A percentile compares a stretch with the other conserved stretches of the same genome.
phyloP scores from a whole-genome alignment of 2,329 filamentous ascomycete genomes.

The Aaosphaeria arxii region DNA sequence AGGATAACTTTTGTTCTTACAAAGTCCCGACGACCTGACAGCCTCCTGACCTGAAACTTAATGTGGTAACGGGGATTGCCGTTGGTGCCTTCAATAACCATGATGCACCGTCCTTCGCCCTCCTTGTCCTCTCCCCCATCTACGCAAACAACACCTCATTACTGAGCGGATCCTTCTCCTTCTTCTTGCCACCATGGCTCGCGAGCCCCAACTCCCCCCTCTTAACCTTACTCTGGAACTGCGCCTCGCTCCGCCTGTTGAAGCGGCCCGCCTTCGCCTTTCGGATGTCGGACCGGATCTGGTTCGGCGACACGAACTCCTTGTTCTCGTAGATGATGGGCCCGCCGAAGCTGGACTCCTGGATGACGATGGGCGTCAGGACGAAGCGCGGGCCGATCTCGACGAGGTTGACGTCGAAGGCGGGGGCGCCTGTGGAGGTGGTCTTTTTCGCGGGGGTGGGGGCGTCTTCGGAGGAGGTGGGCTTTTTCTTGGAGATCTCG shows the following conservation, averaged over 20 bases:
- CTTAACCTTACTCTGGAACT: constrained; percentile 69
- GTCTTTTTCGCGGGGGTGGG: constrained; percentile 45
- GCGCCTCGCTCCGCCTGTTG: constrained; percentile 71
- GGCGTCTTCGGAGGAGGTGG: constrained; percentile 32
- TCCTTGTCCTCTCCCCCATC: background rate
- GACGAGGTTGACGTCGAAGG: constrained; percentile 77
- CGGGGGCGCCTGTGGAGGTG: constrained; percentile 32
- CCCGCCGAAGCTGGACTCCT: constrained; percentile 91
- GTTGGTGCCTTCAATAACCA: too few species aligned
- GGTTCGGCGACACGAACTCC: constrained; percentile 95
- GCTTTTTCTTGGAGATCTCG: constrained; percentile 54
- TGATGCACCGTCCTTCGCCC: too few species aligned
- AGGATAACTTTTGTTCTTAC: too few species aligned
- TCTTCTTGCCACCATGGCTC: constrained; percentile 61
- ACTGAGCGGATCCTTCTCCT: constrained; percentile 69
- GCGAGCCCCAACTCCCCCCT: constrained; percentile 74
- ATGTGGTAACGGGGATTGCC: too few species aligned
- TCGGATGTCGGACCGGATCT: constrained; percentile 79
- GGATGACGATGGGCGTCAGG: constrained; percentile 88
- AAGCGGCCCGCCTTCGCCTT: constrained; percentile 74
- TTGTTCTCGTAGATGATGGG: constrained; percentile 98
- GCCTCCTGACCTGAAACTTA: too few species aligned
- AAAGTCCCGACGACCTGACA: too few species aligned
- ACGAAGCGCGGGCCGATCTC: constrained; percentile 95
- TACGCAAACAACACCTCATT: constrained; percentile 73